These are phyloP conservation scores for Pichia californica DNA, from an alignment of 805 yeast genomes.

Conservation along the genomic window DNA sequence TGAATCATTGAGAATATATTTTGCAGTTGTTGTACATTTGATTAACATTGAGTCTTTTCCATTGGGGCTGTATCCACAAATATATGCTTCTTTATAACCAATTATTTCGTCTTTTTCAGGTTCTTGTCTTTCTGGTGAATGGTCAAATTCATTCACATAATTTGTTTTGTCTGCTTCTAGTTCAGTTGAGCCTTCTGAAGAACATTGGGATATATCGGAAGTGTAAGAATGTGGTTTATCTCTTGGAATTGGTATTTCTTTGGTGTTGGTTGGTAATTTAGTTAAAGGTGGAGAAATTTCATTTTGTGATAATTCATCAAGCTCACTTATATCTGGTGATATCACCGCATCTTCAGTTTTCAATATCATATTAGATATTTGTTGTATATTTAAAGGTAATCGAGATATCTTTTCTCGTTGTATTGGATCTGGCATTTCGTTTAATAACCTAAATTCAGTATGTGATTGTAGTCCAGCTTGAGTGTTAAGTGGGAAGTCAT, in stretches of 20 bases:
- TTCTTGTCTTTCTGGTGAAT: neutral
- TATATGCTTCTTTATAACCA: neutral
- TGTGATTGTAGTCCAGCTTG: neutral
- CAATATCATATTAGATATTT: neutral
- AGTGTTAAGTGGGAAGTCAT: neutral
- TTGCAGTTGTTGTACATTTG: slow-evolving; percentile 1
- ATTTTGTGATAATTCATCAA: no score
- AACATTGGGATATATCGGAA: no score
- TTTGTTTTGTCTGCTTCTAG: no score
- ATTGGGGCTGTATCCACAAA: slow-evolving; percentile 11
- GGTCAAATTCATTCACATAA: no score
- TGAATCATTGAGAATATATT: slow-evolving; percentile 7
- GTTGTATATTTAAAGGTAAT: neutral
- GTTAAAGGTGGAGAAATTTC: no score
- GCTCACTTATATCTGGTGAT: no score
- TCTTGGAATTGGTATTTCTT: no score
- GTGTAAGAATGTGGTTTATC: no score
- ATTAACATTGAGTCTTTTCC: slow-evolving; percentile 5
- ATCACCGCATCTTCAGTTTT: slow-evolving; percentile 5
- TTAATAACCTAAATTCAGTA: slow-evolving; percentile 1
- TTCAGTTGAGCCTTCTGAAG: no score
- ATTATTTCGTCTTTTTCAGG: neutral
- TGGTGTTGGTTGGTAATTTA: no score
- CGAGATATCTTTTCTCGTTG: neutral
- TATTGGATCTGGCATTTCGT: neutral